Percentiles rank a stretch among this genome's conserved stretches.
Conservation (phyloP, 164 flowering plant genomes). For the Umbilicus rupestris region DNA sequence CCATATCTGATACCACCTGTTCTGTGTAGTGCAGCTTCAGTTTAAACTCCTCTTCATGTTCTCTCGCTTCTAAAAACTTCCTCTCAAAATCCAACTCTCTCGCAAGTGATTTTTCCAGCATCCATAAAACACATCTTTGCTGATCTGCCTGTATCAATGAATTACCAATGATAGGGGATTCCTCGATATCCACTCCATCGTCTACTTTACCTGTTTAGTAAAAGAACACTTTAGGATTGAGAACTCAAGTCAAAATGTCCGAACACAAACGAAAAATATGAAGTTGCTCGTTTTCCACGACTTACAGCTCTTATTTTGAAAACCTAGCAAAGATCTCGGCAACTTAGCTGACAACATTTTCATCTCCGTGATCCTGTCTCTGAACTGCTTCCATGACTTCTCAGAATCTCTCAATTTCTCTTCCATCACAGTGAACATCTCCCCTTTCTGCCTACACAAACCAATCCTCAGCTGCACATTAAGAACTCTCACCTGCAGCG, state of each 20-base stretch:
- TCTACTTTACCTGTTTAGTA: slow-evolving; percentile 35
- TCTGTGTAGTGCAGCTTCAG: slow-evolving; percentile 38
- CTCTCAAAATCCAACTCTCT: slow-evolving; percentile 81
- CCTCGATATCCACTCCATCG: slow-evolving; percentile 17
- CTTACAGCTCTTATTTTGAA: slow-evolving; percentile 21
- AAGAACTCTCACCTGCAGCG: slow-evolving; percentile 37
- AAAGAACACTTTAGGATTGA: not conserved
- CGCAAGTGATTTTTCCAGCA: slow-evolving; percentile 87
- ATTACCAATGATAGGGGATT: slow-evolving; percentile 26
- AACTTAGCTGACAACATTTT: slow-evolving; percentile 46
- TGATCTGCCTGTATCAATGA: slow-evolving; percentile 53
- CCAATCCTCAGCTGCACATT: slow-evolving; percentile 30
- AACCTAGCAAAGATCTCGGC: slow-evolving; percentile 28
- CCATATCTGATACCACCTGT: slow-evolving; percentile 38
- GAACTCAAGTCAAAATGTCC: not conserved
- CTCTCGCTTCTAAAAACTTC: slow-evolving; percentile 46
- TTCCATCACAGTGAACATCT: slow-evolving; percentile 28
- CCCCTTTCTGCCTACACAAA: slow-evolving; percentile 27
- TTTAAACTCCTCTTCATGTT: slow-evolving; percentile 48
- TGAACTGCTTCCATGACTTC: slow-evolving; percentile 51
- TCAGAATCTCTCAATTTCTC: slow-evolving; percentile 55
- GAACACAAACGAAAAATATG: not conserved
- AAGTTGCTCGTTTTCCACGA: not conserved
- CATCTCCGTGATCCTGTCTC: slow-evolving; percentile 47
- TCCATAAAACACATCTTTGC: slow-evolving; percentile 55